Percentiles rank a stretch among this genome's conserved stretches.
Evolutionary conservation across 495 filamentous ascomycete genomes (phyloP).

Genomic region (Sphaerosporella brunnea): DNA sequence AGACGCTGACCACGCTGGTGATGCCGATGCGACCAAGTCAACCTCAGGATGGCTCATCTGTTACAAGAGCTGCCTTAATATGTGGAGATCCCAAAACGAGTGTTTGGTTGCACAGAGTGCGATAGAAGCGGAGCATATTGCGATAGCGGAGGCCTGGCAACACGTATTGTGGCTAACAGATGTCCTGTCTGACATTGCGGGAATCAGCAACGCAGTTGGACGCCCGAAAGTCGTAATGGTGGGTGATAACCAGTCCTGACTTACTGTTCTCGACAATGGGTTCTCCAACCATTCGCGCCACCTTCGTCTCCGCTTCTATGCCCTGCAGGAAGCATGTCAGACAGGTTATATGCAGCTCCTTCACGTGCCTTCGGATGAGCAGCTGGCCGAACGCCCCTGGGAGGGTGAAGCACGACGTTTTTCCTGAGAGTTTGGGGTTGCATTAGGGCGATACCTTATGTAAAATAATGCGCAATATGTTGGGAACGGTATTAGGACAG

Average conservation of each 20-base stretch:
- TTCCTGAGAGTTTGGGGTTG: too few relatives aligned
- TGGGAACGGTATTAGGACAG: too few relatives aligned
- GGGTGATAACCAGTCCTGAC: background rate
- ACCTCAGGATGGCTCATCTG: too few relatives aligned
- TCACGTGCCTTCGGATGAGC: background rate
- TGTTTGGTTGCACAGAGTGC: background rate
- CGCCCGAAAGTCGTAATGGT: background rate
- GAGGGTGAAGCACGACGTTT: background rate
- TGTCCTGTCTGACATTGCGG: background rate
- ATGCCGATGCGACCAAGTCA: too few relatives aligned
- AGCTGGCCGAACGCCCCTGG: background rate
- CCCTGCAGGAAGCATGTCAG: background rate
- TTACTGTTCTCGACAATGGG: background rate
- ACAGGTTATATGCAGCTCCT: background rate
- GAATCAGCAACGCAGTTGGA: background rate
- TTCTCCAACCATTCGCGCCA: background rate
- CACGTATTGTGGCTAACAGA: background rate
- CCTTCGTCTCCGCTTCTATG: background rate
- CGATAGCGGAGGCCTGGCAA: background rate
- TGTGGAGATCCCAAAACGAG: constrained; percentile 5
- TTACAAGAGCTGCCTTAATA: background rate
- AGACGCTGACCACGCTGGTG: background rate
- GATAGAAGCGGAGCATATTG: constrained; percentile 1
- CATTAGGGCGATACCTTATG: too few relatives aligned
- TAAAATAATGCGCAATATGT: too few relatives aligned